Conservation (phyloP, 345 rosid species). For the Pseudoturritis turrita region DNA sequence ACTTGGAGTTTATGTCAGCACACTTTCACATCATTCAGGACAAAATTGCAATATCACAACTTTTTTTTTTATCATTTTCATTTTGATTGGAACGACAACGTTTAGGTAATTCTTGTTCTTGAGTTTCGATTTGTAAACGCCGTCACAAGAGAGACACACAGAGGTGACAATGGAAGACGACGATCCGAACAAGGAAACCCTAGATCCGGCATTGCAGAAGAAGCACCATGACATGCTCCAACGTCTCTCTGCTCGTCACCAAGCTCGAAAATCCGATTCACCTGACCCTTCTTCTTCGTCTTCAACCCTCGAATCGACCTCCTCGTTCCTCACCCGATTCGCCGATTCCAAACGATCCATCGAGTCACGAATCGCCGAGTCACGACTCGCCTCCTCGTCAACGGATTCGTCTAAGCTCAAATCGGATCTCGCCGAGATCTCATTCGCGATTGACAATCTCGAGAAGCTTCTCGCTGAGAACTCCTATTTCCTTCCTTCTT, state of each 20-base stretch:
- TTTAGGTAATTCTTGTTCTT: neutral
- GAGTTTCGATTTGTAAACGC: neutral
- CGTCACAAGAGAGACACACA: neutral
- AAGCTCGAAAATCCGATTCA: slow-evolving; percentile 48
- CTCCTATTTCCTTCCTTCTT: slow-evolving; percentile 70
- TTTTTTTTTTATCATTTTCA: neutral
- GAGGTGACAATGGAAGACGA: slow-evolving; percentile 15
- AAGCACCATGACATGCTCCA: slow-evolving; percentile 76
- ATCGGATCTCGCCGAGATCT: slow-evolving; percentile 48
- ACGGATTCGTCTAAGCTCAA: slow-evolving; percentile 40
- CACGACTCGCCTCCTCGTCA: slow-evolving; percentile 27
- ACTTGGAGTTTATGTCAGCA: neutral
- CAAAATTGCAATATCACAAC: neutral
- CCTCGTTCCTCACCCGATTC: slow-evolving; percentile 63
- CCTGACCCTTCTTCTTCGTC: slow-evolving; percentile 31
- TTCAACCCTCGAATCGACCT: slow-evolving; percentile 41
- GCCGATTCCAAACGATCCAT: slow-evolving; percentile 48
- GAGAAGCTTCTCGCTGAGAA: slow-evolving; percentile 72
- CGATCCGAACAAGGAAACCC: slow-evolving; percentile 10
- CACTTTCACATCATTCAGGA: neutral
- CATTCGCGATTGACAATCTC: slow-evolving; percentile 56
- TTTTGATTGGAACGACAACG: neutral
- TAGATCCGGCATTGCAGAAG: slow-evolving; percentile 36
- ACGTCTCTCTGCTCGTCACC: slow-evolving; percentile 73
- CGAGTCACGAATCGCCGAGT: slow-evolving; percentile 43